Evolutionary conservation across 805 yeast species (phyloP).

Genomic region (Cyberlindnera bimundalis): DNA sequence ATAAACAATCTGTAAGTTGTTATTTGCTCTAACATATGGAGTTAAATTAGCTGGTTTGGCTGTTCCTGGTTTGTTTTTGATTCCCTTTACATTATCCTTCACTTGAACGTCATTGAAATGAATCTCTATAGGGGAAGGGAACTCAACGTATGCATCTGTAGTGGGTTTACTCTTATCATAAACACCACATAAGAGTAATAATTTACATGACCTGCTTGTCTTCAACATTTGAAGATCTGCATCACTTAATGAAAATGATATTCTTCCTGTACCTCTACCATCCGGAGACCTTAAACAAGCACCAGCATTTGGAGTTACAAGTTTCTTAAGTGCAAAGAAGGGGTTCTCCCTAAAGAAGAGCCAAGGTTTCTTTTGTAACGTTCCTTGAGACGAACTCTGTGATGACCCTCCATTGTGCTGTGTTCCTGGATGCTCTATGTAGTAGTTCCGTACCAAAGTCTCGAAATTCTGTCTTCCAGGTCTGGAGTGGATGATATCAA

Average conservation of each 20-base stretch:
- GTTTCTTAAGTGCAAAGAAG: slow-evolving; percentile 47
- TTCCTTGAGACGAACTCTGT: slow-evolving; percentile 9
- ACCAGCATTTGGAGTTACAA: slow-evolving; percentile 48
- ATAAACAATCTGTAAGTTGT: slow-evolving; percentile 50
- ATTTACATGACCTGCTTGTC: slow-evolving; percentile 29
- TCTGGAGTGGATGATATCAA: slow-evolving; percentile 32
- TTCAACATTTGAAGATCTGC: slow-evolving; percentile 40
- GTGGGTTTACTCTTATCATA: slow-evolving; percentile 25
- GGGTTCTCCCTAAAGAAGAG: slow-evolving; percentile 51
- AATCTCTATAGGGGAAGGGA: slow-evolving; percentile 71
- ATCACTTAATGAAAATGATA: slow-evolving; percentile 41
- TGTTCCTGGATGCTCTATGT: not conserved
- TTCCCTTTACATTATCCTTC: slow-evolving; percentile 61
- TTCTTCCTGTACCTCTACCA: slow-evolving; percentile 42
- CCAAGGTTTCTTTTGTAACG: slow-evolving; percentile 33
- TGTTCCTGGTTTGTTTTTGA: slow-evolving; percentile 74
- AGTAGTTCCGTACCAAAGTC: slow-evolving; percentile 18
- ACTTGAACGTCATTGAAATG: slow-evolving; percentile 50
- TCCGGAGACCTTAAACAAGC: slow-evolving; percentile 38
- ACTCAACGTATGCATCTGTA: slow-evolving; percentile 44
- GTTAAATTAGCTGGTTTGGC: slow-evolving; percentile 82
- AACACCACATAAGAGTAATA: slow-evolving; percentile 58
- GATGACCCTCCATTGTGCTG: no score
- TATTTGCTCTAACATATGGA: slow-evolving; percentile 36
- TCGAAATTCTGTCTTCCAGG: slow-evolving; percentile 38